Evolutionary conservation across 305 asterid genomes (phyloP), one percentile per base, ranked within the genome.

Genomic region (Fraxinus platypoda): DNA sequence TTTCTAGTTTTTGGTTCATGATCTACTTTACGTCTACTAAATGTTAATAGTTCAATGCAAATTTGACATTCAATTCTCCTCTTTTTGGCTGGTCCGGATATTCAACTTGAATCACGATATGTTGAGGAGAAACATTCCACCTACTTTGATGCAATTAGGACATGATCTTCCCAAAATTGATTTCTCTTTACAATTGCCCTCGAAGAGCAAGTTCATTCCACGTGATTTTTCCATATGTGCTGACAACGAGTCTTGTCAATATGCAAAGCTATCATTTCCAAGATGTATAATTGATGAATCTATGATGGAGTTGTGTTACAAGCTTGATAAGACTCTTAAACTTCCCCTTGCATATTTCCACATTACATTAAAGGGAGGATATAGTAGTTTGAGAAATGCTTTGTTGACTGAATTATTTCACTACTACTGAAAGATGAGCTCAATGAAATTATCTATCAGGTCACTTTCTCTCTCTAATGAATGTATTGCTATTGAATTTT

Each of bases 371-470:
- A 95, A 89, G 85, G 95, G 93, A 77, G 98, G 96, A 79, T 87
- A 87, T 90, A 86, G 89, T 87, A 89, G 79, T 87, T 82, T 94
- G 86, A 90, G 86, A 88, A 94, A 84, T 76, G 89, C 94, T 85
- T 78, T 94, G 79, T 77, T 95, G 90, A 90, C 97, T 54, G 97
- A 94, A 81, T 86, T 95, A 83, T 95, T 90, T 86, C 89, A 72
- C 87, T 83, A 87, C 96, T 94, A 80, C 94, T 95, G 49, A 94
- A 94, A 88, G 99, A 95, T 81, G 96, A 94, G 91, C 94, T 95
- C 84, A 95, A 94, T 84, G 99, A 95, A 90, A 93, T 90, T 85
- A 87, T 91, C 71, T 95, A 95, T 93, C 97, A 94, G 97, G 99
- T 95, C 81, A 72, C 37, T 37, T 1, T 34, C 38, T 81, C 77